Evolutionary conservation across 371 early-diverging fungal genomes (phyloP).

Genomic region (Blakeslea trispora): DNA sequence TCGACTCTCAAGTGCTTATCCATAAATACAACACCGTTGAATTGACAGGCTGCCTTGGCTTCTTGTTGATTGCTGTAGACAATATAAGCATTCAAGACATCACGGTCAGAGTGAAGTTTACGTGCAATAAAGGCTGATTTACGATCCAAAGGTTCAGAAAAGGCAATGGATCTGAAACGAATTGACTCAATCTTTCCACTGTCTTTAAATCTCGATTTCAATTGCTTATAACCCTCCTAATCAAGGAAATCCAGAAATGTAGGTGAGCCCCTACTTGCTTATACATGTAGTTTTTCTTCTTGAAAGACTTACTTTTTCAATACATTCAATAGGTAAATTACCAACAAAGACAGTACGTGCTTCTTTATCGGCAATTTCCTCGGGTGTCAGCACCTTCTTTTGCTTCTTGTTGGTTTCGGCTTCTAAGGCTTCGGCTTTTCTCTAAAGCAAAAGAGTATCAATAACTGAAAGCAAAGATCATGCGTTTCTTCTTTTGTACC

Average conservation of each 20-base stretch:
- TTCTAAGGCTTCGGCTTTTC: conserved; percentile 23
- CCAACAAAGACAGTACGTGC: conserved; percentile 82
- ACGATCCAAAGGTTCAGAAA: conserved; percentile 67
- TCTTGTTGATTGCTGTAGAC: conserved; percentile 69
- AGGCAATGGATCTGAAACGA: conserved; percentile 89
- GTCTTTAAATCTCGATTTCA: conserved; percentile 66
- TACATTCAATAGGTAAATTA: conserved; percentile 69
- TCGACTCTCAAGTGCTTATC: conserved; percentile 91
- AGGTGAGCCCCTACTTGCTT: too few species aligned
- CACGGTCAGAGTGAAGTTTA: conserved; percentile 80
- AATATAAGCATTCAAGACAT: conserved; percentile 87
- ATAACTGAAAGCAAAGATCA: conserved; percentile 16
- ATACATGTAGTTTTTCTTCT: too few species aligned
- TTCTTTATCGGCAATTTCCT: conserved; percentile 55
- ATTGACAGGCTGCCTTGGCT: conserved; percentile 62
- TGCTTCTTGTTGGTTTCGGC: conserved; percentile 26
- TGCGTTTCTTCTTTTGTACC: conserved; percentile 25
- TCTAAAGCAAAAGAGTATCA: conserved; percentile 1
- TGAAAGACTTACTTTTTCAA: conserved; percentile 62
- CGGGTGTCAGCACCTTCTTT: conserved; percentile 26
- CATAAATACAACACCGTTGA: conserved; percentile 82
- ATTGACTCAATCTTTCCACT: conserved; percentile 82
- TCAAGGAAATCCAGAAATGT: too few species aligned
- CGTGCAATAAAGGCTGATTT: conserved; percentile 76
- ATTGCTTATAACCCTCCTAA: conserved; percentile 57